These are phyloP conservation scores for Adansonia rubrostipa DNA, from an alignment of 441 rosid species.

Conservation along the genomic window DNA sequence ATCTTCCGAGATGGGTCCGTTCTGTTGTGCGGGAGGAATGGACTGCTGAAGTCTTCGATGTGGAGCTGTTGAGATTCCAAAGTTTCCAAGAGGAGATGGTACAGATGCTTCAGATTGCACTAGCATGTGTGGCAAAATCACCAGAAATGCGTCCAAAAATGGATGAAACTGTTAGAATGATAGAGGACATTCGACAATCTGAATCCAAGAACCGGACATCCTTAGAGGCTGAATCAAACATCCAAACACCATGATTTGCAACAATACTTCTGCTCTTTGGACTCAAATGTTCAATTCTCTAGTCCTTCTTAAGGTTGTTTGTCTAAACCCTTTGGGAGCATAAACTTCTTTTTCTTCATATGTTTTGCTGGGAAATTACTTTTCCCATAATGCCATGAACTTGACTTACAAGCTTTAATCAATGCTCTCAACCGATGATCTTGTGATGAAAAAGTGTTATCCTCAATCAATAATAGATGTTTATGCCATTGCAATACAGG, in stretches of 20 bases:
- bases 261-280: not conserved
- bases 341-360: conserved; percentile 14
- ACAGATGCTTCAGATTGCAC: conserved; percentile 65
- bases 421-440: not conserved
- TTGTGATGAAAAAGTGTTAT: not conserved
- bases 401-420: conserved; percentile 8
- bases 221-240: conserved; percentile 61
- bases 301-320: conserved; percentile 2
- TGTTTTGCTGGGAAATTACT: conserved; percentile 6
- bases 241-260: conserved; percentile 49
- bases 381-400: not conserved
- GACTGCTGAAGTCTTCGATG: conserved; percentile 76
- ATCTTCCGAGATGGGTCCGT: conserved; percentile 74
- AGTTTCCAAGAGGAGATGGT: conserved; percentile 70
- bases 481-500: not conserved
- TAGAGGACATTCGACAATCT: conserved; percentile 55
- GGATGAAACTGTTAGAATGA: conserved; percentile 54
- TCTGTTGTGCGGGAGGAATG: conserved; percentile 73
- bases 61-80: conserved; percentile 58
- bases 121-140: conserved; percentile 54
- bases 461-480: not conserved
- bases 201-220: conserved; percentile 59
- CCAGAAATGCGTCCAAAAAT: conserved; percentile 58
- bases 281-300: conserved; percentile 12
- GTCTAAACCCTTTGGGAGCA: not conserved